Evolutionary conservation across 495 filamentous ascomycete species (phyloP), one percentile per base, ranked within the genome.

Genomic region (Podospora sp.): DNA sequence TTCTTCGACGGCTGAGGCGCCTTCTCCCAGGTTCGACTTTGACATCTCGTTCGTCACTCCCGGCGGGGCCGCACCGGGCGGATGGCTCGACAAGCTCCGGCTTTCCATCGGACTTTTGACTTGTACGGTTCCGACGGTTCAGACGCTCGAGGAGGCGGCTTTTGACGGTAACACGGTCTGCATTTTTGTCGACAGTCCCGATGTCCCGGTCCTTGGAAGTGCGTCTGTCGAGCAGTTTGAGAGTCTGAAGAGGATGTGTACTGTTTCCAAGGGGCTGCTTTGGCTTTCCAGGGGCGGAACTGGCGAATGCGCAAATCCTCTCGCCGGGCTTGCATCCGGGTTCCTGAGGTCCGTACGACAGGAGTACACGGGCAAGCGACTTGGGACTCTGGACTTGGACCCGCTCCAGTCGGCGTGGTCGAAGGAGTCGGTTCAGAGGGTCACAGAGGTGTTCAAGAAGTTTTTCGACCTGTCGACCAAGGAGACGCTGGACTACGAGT

Each of bases 241-340:
- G 20, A 67, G 63, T 1, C 29, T 80, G 14, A 78, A 79, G 55
- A 26, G 66, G 0, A 52, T 80, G 7, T 72, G 68, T 58, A 72
- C 70, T 0, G 58, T 69, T n/a, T 62, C 71, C 5, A 67, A 75
- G n/a, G 75, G 81, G 8, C 68, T 79, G 1, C 76, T 82, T 11
- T 88, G 87, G 71, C 50, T 89, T 18, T 74, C 88, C 6, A 73
- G 81, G 33, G 85, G 87, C 0, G 84, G 84, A 26, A 78, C 60
- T 1, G 66, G 65, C 7, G 67, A 71, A 29, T 68, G 61, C 26
- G 65, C 63, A 0, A 66, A 73, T 6, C 77, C 78, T 5, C 65
- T 74, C 8, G 57, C 69, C 0, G 68, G 69, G 21, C 73, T 79
- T 5, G 72, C 74, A 7, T 56, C 71, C 2, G 77, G 77, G 0